phyloP scores from a whole-genome alignment of 2,329 filamentous ascomycete genomes.

The Capronia coronata region DNA sequence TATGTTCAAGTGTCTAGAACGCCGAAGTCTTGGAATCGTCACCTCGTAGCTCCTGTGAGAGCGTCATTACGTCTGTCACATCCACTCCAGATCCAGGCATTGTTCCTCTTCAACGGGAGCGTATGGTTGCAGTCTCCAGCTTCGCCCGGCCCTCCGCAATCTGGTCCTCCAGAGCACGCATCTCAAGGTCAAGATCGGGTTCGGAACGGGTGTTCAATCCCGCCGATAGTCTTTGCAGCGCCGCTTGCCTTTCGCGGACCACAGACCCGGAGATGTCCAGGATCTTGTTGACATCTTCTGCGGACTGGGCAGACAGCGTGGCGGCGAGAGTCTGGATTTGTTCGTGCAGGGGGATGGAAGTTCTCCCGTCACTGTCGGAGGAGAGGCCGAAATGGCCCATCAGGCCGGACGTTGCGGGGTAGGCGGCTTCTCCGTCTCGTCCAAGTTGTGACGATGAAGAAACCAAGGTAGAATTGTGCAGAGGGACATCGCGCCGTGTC shows the following conservation, averaged over 20 bases:
- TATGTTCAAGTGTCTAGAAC: too few relatives aligned
- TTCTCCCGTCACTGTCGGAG: neutral
- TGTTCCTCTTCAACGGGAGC: too few relatives aligned
- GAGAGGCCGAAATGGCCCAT: conserved; percentile 13
- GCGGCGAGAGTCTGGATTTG: neutral
- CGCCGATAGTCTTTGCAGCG: neutral
- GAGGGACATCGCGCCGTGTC: neutral
- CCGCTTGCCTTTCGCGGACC: neutral
- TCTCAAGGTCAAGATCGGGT: neutral
- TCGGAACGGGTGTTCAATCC: neutral
- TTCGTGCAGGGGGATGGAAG: neutral
- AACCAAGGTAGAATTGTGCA: neutral
- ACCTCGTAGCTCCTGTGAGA: too few relatives aligned
- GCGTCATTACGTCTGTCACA: too few relatives aligned
- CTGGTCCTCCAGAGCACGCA: conserved; percentile 8
- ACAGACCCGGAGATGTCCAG: conserved; percentile 3
- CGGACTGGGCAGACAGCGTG: conserved; percentile 1
- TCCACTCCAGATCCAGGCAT: too few relatives aligned
- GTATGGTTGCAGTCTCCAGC: neutral
- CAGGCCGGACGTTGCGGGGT: conserved; percentile 6
- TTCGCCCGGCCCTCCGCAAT: conserved; percentile 5
- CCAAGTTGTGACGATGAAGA: neutral
- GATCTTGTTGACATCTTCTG: conserved; percentile 1
- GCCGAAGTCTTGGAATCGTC: too few relatives aligned
- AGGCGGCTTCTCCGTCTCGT: neutral